Evolutionary conservation across 1,284 basidiomycete genomes (phyloP), one percentile per base, ranked within the genome.

Genomic region (Ustilago cynodontis): DNA sequence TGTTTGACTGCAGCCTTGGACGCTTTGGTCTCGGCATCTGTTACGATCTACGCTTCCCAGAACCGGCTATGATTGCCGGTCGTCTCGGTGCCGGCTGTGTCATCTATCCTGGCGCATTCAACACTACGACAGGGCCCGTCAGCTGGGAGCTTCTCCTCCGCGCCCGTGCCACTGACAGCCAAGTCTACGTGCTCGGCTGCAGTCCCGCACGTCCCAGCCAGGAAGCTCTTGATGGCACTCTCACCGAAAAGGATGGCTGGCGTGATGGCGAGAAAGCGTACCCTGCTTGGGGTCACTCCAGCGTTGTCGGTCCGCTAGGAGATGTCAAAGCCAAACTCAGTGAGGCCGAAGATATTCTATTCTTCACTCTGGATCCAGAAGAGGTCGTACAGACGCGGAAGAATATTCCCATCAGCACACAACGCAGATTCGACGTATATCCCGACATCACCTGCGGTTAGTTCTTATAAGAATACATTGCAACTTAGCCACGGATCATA

Each of bases 141-240:
- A 94, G 98, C 85, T 99, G 96, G 96, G 94, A 96, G 79, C 89
- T 99, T 1, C 89, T 99, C 13, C 93, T 94, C 83, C 90, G 93
- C 59, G 91, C 92, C 61, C 90, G 95, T 64, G 96, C 96, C 10
- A 90, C 95, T 31, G 96, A 99, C 86, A 98, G 99, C 83, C 96
- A 99, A 87, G 90, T 98, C 22, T 99, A 91, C 87, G 91, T 97
- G 72, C 90, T 93, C 2, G 96, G 95, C 92, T 98, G 95, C 86
- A 98, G 95, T 73, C 95, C 95, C 33, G 95, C 97, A 1, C 90
- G 96, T 39, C 93, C 97, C 77, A 86, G 92, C 65, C 90, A 88
- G 16, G 92, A 57, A 31, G 80, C 77, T 2, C 57, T 80, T 26
- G 71, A 77, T 3, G 75, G 75, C 35, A 35, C 2, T 1, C 41